Conservation (phyloP, 352 stramenopile genomes). For the Globisporangium spiculum region DNA sequence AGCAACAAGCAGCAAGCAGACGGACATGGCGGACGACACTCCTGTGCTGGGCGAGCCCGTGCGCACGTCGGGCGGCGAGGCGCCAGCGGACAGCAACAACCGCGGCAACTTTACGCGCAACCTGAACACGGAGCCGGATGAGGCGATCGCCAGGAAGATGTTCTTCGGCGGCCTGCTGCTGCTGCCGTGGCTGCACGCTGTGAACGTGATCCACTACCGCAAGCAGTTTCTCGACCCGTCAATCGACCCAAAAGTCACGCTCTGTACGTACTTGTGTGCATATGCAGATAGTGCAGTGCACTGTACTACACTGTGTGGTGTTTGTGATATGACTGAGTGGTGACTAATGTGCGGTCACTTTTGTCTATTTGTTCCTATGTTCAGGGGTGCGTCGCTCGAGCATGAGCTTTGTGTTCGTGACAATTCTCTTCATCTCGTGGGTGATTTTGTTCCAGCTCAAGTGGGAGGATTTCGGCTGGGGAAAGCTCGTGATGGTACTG, state of each 20-base stretch:
- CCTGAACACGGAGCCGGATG: conserved; percentile 75
- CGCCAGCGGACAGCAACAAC: conserved; percentile 49
- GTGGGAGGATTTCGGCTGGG: conserved; percentile 84
- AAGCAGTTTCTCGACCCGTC: conserved; percentile 73
- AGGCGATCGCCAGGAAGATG: conserved; percentile 76
- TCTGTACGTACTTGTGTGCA: conserved; percentile 49
- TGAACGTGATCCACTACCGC: conserved; percentile 82
- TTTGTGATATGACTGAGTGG: conserved; percentile 6
- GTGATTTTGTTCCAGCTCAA: conserved; percentile 80
- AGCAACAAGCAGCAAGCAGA: not conserved
- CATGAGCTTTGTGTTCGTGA: conserved; percentile 68
- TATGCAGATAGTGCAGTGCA: not conserved
- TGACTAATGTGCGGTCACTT: not conserved
- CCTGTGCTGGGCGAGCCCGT: conserved; percentile 53
- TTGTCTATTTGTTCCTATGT: not conserved
- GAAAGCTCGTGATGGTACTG: conserved; percentile 74
- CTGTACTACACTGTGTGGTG: not conserved
- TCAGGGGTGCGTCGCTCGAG: conserved; percentile 76
- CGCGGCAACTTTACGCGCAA: conserved; percentile 88
- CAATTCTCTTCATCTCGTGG: conserved; percentile 72
- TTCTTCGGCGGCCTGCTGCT: conserved; percentile 73
- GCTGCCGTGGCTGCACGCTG: conserved; percentile 79
- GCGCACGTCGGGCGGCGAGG: conserved; percentile 16
- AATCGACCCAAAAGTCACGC: conserved; percentile 63
- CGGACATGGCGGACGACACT: conserved; percentile 40